Conservation (phyloP, 768 basidiomycete species). For the Nidula microcarpa region DNA sequence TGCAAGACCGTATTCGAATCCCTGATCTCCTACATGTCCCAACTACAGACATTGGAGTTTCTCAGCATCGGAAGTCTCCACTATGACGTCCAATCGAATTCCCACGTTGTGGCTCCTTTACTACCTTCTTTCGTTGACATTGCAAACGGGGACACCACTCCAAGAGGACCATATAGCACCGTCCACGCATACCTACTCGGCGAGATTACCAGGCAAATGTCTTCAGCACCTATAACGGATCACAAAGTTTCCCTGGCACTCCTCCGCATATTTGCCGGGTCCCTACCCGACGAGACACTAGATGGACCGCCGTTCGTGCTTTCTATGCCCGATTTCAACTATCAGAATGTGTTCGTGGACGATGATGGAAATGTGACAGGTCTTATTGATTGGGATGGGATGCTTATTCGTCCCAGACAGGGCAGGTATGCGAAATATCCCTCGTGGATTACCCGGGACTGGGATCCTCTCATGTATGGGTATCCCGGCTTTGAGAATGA, state of each 20-base stretch:
- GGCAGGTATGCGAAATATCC: conserved; percentile 19
- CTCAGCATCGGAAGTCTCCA: background rate
- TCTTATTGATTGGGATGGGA: conserved; percentile 22
- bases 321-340: conserved; percentile 16
- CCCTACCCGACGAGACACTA: conserved; percentile 7
- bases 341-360: conserved; percentile 4
- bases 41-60: background rate
- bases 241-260: background rate
- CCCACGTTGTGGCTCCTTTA: background rate
- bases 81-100: background rate
- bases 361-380: background rate
- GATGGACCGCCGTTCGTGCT: conserved; percentile 20
- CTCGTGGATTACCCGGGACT: conserved; percentile 19
- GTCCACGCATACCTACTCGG: background rate
- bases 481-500: conserved; percentile 1
- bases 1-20: background rate
- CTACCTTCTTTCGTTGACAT: background rate
- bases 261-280: background rate
- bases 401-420: conserved; percentile 10
- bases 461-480: conserved; percentile 16
- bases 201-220: background rate
- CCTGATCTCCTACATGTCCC: background rate
- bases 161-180: background rate
- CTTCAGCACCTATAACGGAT: background rate
- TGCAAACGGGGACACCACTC: background rate